Evolutionary conservation across 2,329 filamentous ascomycete species (phyloP).

Genomic region (Chaetomium strumarium): DNA sequence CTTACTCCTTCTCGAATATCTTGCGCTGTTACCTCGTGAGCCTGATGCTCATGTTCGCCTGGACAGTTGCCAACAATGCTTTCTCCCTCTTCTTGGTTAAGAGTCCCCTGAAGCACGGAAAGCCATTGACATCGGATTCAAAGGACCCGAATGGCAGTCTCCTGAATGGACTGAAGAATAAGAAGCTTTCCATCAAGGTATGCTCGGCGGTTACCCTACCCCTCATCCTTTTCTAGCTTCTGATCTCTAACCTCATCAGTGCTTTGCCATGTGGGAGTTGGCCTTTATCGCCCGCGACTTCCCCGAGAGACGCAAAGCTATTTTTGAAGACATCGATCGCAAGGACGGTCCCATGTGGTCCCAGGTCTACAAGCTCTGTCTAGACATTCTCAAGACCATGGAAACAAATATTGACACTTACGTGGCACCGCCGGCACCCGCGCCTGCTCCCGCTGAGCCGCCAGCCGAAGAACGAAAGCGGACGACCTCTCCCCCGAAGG

Average conservation of each 20-base stretch:
- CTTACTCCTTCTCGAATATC: slow-evolving; percentile 51
- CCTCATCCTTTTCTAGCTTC: not conserved
- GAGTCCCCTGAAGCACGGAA: slow-evolving; percentile 76
- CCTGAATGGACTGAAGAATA: slow-evolving; percentile 74
- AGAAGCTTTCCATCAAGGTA: slow-evolving; percentile 71
- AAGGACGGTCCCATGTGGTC: slow-evolving; percentile 74
- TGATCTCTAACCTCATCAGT: slow-evolving; percentile 36
- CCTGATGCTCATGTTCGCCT: slow-evolving; percentile 62
- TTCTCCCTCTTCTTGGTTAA: slow-evolving; percentile 78
- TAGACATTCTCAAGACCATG: slow-evolving; percentile 63
- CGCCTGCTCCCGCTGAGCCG: slow-evolving; percentile 27
- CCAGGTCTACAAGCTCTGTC: slow-evolving; percentile 65
- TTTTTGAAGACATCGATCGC: slow-evolving; percentile 84
- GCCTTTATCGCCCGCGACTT: slow-evolving; percentile 71
- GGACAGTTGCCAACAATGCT: slow-evolving; percentile 69
- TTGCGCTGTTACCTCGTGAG: slow-evolving; percentile 56
- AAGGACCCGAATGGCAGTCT: slow-evolving; percentile 90
- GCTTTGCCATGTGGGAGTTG: slow-evolving; percentile 89
- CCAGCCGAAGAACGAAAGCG: slow-evolving; percentile 26
- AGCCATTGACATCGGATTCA: slow-evolving; percentile 75
- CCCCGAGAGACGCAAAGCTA: slow-evolving; percentile 67
- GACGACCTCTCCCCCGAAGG: slow-evolving; percentile 37
- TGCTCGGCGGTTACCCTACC: slow-evolving; percentile 23
- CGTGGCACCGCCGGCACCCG: slow-evolving; percentile 32
- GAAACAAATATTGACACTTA: slow-evolving; percentile 60